A percentile compares a stretch with the other conserved stretches of the same genome.
Conservation (phyloP, 352 stramenopile species). For the Pythium monospermum region DNA sequence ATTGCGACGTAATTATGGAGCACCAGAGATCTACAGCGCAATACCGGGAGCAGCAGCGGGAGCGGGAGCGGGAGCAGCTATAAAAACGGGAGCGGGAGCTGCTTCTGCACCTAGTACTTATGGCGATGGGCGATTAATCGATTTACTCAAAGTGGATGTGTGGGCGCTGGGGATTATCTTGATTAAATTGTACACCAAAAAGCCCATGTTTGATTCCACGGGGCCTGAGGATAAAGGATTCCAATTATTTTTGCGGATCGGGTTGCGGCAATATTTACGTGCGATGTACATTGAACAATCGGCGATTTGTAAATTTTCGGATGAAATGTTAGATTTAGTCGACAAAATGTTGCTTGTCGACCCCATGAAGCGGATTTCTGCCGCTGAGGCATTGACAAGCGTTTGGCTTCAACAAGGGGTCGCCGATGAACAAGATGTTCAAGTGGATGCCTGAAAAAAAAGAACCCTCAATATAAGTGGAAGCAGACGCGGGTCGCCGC, state of each 20-base stretch:
- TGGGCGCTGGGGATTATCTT: conserved; percentile 61
- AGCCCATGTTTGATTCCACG: conserved; percentile 49
- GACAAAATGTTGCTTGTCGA: conserved; percentile 84
- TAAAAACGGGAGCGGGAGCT: too few relatives aligned
- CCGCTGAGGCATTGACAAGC: conserved; percentile 51
- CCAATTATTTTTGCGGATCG: conserved; percentile 44
- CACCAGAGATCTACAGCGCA: conserved; percentile 37
- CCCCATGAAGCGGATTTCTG: conserved; percentile 59
- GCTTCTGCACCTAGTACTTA: too few relatives aligned
- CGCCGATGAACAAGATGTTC: background rate
- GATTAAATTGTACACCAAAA: conserved; percentile 50
- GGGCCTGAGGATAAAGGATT: conserved; percentile 40
- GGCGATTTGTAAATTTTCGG: conserved; percentile 47
- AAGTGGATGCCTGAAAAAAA: background rate
- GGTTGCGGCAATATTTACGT: conserved; percentile 44
- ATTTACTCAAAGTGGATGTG: conserved; percentile 52
- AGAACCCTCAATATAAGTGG: too few relatives aligned
- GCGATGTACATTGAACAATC: conserved; percentile 64
- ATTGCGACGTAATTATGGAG: conserved; percentile 43
- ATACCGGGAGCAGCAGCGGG: background rate
- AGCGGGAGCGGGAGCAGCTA: too few relatives aligned
- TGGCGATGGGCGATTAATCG: conserved; percentile 21
- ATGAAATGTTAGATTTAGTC: conserved; percentile 66
- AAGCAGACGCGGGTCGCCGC: too few relatives aligned
- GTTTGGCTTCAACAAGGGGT: too few relatives aligned